Base-by-base conservation (phyloP, 805 yeast species). In the Kockiozyma suomiensis region DNA sequence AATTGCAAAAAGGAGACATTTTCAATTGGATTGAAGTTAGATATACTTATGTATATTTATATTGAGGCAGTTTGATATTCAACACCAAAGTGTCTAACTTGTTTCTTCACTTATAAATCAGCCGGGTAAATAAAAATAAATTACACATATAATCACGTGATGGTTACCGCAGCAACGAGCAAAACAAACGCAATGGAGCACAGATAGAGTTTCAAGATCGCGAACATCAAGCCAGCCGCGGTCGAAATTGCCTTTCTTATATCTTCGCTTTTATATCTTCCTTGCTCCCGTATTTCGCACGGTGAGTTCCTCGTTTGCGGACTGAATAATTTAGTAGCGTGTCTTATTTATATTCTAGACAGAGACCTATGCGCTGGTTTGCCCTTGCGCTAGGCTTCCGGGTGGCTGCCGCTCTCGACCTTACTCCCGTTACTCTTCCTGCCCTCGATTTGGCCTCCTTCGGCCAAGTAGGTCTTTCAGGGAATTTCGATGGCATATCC, bases 401-500 rank as follows among this genome's bases (percentile, higher is more conserved):
- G 48, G 45, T 28, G 30, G 56, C 26, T 26, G 33, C 47, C 10
- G 41, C 50, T 15, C 21, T 38, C 38, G 47, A 35, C 32, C 46
- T 45, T 26, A 21, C 52, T 6, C 26, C 46, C 46, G 42, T 17
- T 15, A 47, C 35, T 13, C 46, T 54, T 21, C 53, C 66, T 58
- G 19, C 37, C 40, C 25, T 46, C 57, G 23, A 60, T 32, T 37
- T 66, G 23, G 25, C 45, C 3, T 33, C 32, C 7, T 60, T 72
- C 17, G 76, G 76, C 23, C 58, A 65, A 28, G 63, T 73, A 32
- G 75, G 72, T 26, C 54, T 73, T 19, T 68, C 75, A 10, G 81
- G 81, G 23, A 66, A 71, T 56, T 78, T 72, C 58, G 74, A 72
- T 51, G 78, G 77, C 13, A 66, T 77, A 13, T 70, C 81, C 4